These are phyloP conservation scores for Anastatica hierochuntica DNA, from an alignment of 345 rosid species.

Conservation along the genomic window DNA sequence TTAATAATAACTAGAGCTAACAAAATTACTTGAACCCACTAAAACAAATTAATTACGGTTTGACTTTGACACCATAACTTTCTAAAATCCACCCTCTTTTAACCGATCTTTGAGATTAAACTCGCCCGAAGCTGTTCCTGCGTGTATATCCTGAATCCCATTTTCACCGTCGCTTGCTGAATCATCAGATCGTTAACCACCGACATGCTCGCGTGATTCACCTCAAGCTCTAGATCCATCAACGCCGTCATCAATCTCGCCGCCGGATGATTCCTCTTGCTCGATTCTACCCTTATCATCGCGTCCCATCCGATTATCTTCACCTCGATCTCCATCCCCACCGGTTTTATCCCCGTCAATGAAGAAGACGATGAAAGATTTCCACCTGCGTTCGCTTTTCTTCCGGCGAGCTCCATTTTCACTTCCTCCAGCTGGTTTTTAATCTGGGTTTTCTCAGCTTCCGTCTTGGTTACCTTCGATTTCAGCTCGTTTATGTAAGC, in stretches of 20 bases:
- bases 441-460: conserved; percentile 51
- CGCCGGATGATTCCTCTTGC: conserved; percentile 84
- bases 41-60: conserved; percentile 6
- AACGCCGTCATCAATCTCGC: conserved; percentile 89
- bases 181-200: conserved; percentile 96
- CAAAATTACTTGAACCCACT: conserved; percentile 13
- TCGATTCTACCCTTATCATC: conserved; percentile 75
- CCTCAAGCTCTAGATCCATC: conserved; percentile 82
- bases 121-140: conserved; percentile 76
- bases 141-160: conserved; percentile 71
- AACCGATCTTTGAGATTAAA: conserved; percentile 55
- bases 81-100: too few relatives aligned
- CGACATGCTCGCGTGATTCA: conserved; percentile 85
- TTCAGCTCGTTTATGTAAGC: conserved; percentile 78
- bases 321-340: conserved; percentile 79
- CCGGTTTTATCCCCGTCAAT: conserved; percentile 11
- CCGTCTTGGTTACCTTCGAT: conserved; percentile 44
- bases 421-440: conserved; percentile 54
- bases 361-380: conserved; percentile 9
- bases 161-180: conserved; percentile 94
- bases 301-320: conserved; percentile 87
- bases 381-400: conserved; percentile 17
- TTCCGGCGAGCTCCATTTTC: conserved; percentile 37
- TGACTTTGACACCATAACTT: conserved; percentile 5
- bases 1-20: conserved; percentile 6